Evolutionary conservation across 106 monocot species (phyloP), one percentile per base, ranked within the genome.

Genomic region (Allium fistulosum): DNA sequence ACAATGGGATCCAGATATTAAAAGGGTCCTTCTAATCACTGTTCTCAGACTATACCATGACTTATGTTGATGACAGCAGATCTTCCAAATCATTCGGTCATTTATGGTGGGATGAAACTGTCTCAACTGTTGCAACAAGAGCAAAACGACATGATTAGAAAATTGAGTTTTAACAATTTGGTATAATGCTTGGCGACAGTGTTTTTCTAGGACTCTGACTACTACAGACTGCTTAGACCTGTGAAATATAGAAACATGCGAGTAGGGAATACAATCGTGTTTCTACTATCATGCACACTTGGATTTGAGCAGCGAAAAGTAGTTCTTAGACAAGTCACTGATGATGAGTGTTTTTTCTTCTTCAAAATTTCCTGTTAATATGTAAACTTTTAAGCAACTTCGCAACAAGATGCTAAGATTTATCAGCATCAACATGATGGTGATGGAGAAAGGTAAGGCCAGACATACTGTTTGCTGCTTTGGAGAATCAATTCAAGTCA

Each of bases 111-210:
- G 88, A 89, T 78, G 84, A 89, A 63, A 89, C 84, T 26, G 88
- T 89, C 53, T 66, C 88, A 0, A 85, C 88, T 0, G 88, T 89
- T 50, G 88, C 84, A 4, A 88, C 84, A 6, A 68, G 88, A 8
- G 81, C 84, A n/a, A 80, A 83, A 49, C 81, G 76, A 1, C 81
- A 81, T 55, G 77, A 81, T 17, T 77, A 77, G 59, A 97, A 78
- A 78, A 92, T 62, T 58, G 92, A 10, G 92, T 97, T 1, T 68
- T 97, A 0, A 76, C 87, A 0, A 71, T 97, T 53, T 58, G 97
- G 50, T 92, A 97, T 58, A 97, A 97, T 79, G 97, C 97, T 16
- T 84, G 92, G 71, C 50, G 92, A 7, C 92, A 97, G 69, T 88
- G 91, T 0, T 97, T 96, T 37, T 37, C 37, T 37, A 37, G 22